Base-by-base conservation (phyloP, 2,329 filamentous ascomycete species). In the Keithomyces neogunnii region DNA sequence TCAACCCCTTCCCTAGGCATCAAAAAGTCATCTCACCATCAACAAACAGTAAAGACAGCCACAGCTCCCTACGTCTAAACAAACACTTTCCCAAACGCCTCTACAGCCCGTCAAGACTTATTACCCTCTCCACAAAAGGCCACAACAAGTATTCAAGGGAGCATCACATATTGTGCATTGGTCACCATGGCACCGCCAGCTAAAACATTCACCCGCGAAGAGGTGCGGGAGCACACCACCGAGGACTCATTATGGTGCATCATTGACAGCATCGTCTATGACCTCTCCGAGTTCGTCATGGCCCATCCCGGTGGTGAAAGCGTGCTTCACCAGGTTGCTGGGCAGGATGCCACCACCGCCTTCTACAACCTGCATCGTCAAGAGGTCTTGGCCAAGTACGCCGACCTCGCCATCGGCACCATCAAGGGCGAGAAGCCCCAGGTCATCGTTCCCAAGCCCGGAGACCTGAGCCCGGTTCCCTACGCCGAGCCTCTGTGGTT, bases 281-380 rank as follows among this genome's bases (percentile, higher is more conserved):
- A 95, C 69, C 78, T 91, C 10, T 85, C 84, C 54, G 88, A 95
- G 58, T 95, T 95, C 67, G 69, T 89, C 59, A 87, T 93, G 64
- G 88, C 86, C 28, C 89, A 95, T 62, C 89, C 89, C 1, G 89
- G 89, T 59, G 89, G 89, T 61, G 82, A 84, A 61, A 83, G 86
- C 43, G 89, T 95, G 29, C 80, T 95, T 38, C 77, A 80, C 50
- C 88, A 95, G 69, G 81, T 92, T 46, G 89, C 87, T 32, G 89
- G 89, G 55, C 78, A 82, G 58, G 89, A 95, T 63, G 88, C 89
- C 48, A 95, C 89, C 2, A 73, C 78, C 36, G 86, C 85, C 51
- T 95, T 95, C 70, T 95, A 95, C 80, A 95, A 95, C 73, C 82
- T 96, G 49, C 90, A 96, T 72, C 78, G 89, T 30, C 89, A 95